These are phyloP conservation scores for Starmerella sirachaensis DNA, from an alignment of 805 yeast genomes.

Conservation along the genomic window DNA sequence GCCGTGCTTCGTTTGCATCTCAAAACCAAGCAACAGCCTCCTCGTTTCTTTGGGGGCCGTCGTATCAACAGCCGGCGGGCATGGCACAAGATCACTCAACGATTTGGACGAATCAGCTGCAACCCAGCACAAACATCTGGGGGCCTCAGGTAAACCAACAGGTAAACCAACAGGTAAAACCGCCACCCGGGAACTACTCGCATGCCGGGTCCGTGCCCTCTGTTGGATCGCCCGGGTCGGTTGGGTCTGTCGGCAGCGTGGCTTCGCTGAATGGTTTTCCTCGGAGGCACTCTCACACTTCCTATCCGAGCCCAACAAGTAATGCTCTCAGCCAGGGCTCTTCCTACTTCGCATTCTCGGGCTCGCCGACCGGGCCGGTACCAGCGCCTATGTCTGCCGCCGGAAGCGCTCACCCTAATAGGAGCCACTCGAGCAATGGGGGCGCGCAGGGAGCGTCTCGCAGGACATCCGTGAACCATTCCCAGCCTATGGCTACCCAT, in stretches of 20 bases:
- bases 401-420: too few species aligned
- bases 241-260: too few species aligned
- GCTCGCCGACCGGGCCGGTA: too few species aligned
- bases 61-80: constrained; percentile 1
- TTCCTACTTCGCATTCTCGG: not conserved
- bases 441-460: too few species aligned
- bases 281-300: too few species aligned
- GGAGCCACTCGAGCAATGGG: too few species aligned
- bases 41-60: not conserved
- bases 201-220: not conserved
- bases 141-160: constrained; percentile 10
- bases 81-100: too few species aligned
- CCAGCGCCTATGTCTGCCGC: too few species aligned
- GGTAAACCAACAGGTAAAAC: not conserved
- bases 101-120: constrained; percentile 3
- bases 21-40: not conserved
- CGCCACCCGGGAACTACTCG: not conserved
- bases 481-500: not conserved
- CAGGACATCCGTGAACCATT: constrained; percentile 1
- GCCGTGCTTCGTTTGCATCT: too few species aligned
- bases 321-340: not conserved
- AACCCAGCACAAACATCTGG: constrained; percentile 18
- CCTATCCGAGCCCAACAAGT: not conserved
- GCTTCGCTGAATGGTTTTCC: too few species aligned
- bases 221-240: not conserved